Base-by-base conservation (phyloP, 768 basidiomycete species). In the Suillus tomentosus region DNA sequence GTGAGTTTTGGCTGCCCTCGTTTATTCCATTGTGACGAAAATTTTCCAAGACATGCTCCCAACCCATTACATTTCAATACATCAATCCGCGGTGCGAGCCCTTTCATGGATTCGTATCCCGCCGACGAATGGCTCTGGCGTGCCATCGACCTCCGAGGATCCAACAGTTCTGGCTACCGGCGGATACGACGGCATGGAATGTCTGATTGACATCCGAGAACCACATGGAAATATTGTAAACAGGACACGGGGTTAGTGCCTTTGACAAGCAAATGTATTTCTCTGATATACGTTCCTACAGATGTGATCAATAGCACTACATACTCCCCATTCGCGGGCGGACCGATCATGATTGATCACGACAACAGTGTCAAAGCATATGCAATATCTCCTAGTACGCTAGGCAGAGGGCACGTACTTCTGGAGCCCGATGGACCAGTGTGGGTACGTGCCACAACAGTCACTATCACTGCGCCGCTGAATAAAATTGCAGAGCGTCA, bases 341-440 rank as follows among this genome's bases (percentile, higher is more conserved):
- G 90, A 0, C 85, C 86, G 1, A 82, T 93, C 37, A 88, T 88
- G n/a, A 86, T 89, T 65, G 94, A 96, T 70, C 88, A 90, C 64
- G 94, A 96, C 64, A 91, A 91, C 69, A 84, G 83, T 3, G 83
- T 95, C 61, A 95, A 94, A 72, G 84, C 82, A 3, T 90, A 88
- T 71, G 88, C 88, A 7, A 77, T 90, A 0, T 86, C 88, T 9
- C 89, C 92, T 3, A 84, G 82, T 65, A 87, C 89, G 82, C 79
- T 94, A 22, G 90, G 92, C 27, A 78, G 87, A 50, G 90, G 91
- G 0, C 88, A 93, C 73, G 80, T 82, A 17, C 69, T 94, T 45
- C 76, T 91, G 65, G 89, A 93, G 65, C 89, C 91, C 0, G 80
- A 85, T 17, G 95, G 94, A 0, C 89, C 94, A 11, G 83, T 92